A percentile compares a stretch with the other conserved stretches of the same genome.
Conservation (phyloP, 2,329 filamentous ascomycete genomes). For the Thermothelomyces thermophilus region DNA sequence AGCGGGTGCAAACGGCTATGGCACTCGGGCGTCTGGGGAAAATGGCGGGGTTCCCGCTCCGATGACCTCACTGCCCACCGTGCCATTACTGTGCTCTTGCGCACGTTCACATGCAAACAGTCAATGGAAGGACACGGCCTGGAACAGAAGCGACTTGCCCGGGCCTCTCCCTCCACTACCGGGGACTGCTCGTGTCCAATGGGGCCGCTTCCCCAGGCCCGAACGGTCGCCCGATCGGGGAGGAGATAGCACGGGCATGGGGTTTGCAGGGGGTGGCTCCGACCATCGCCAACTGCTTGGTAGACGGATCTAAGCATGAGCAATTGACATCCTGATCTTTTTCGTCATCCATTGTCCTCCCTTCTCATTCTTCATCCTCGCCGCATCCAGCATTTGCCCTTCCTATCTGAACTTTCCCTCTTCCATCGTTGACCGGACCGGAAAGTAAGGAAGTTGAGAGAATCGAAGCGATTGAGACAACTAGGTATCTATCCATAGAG, state of each 20-base stretch:
- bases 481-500: too few relatives aligned
- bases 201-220: constrained; percentile 10
- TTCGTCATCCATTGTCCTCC: constrained; percentile 15
- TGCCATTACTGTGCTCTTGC: background rate
- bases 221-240: constrained; percentile 3
- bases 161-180: background rate
- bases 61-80: constrained; percentile 19
- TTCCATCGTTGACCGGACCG: background rate
- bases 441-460: background rate
- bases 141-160: background rate
- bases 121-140: background rate
- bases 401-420: background rate
- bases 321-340: constrained; percentile 17
- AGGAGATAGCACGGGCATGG: constrained; percentile 3
- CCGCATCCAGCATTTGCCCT: constrained; percentile 5
- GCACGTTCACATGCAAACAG: constrained; percentile 15
- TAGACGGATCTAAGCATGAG: background rate
- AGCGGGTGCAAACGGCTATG: background rate
- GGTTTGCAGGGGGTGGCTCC: constrained; percentile 6
- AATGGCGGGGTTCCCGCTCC: constrained; percentile 11
- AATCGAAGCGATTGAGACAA: constrained; percentile 8
- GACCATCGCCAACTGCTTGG: constrained; percentile 13
- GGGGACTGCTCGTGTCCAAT: constrained; percentile 3
- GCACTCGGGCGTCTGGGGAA: background rate
- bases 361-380: constrained; percentile 1